These are phyloP conservation scores for Pseudocercospora eumusae DNA, from an alignment of 2,329 filamentous ascomycete genomes.

Conservation along the genomic window DNA sequence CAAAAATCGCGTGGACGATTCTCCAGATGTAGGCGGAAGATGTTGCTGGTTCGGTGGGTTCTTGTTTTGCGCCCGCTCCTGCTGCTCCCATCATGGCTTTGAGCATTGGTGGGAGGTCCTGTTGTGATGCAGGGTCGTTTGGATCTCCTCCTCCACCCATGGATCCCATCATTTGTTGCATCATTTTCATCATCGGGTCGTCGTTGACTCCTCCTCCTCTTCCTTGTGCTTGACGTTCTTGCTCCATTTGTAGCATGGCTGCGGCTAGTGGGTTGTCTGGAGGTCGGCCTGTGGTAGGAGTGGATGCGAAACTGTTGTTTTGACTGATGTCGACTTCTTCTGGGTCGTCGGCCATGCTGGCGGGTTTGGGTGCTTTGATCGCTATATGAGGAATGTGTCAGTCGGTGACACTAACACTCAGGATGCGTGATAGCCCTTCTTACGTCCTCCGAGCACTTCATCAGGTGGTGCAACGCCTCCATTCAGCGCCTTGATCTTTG, in stretches of 20 bases:
- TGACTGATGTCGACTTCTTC: slow-evolving; percentile 68
- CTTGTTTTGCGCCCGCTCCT: slow-evolving; percentile 35
- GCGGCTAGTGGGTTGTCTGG: slow-evolving; percentile 33
- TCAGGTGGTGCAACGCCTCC: slow-evolving; percentile 42
- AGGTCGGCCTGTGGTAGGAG: slow-evolving; percentile 16
- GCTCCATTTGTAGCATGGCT: slow-evolving; percentile 38
- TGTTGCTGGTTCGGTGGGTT: slow-evolving; percentile 40
- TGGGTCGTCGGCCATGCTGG: slow-evolving; percentile 59
- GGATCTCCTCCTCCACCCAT: slow-evolving; percentile 37
- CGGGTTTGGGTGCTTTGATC: slow-evolving; percentile 36
- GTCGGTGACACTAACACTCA: not conserved
- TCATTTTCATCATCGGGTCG: slow-evolving; percentile 73
- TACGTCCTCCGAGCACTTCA: slow-evolving; percentile 11
- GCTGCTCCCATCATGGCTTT: slow-evolving; percentile 48
- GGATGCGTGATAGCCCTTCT: not conserved
- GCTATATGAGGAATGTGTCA: slow-evolving; percentile 28
- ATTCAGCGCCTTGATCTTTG: slow-evolving; percentile 72
- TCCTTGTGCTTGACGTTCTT: slow-evolving; percentile 27
- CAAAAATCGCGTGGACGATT: slow-evolving; percentile 71
- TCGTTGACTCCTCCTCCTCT: slow-evolving; percentile 39
- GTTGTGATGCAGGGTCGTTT: slow-evolving; percentile 44
- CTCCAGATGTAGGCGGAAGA: slow-evolving; percentile 64
- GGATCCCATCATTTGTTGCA: slow-evolving; percentile 54
- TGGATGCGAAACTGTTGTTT: slow-evolving; percentile 23
- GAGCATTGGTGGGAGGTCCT: slow-evolving; percentile 49